Percentiles rank a stretch among this genome's conserved stretches.
phyloP scores from a whole-genome alignment of 805 yeast species.

The Ogataea neopini region DNA sequence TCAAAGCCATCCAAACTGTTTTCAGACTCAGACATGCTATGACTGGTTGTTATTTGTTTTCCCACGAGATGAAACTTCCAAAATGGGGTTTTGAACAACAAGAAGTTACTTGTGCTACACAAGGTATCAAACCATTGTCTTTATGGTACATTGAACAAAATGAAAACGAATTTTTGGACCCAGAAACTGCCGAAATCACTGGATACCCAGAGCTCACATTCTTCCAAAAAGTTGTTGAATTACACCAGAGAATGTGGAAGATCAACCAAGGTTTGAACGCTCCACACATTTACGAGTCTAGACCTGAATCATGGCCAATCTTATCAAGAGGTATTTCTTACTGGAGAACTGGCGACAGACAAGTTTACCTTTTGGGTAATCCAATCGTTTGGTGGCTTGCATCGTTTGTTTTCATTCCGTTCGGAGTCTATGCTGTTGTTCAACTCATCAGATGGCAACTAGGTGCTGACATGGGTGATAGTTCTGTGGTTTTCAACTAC shows the following conservation, averaged over 20 bases:
- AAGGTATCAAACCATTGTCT: slow-evolving; percentile 59
- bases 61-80: slow-evolving; percentile 75
- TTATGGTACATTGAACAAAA: slow-evolving; percentile 78
- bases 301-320: slow-evolving; percentile 75
- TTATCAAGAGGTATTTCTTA: slow-evolving; percentile 78
- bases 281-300: slow-evolving; percentile 70
- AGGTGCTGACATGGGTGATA: slow-evolving; percentile 44
- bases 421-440: slow-evolving; percentile 48
- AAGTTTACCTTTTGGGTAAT: slow-evolving; percentile 74
- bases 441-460: slow-evolving; percentile 64
- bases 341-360: slow-evolving; percentile 59
- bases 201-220: slow-evolving; percentile 56
- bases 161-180: slow-evolving; percentile 46
- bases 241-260: slow-evolving; percentile 76
- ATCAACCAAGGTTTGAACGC: slow-evolving; percentile 68
- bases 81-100: slow-evolving; percentile 84
- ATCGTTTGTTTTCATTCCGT: slow-evolving; percentile 51
- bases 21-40: slow-evolving; percentile 78
- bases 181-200: slow-evolving; percentile 46
- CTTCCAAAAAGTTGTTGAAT: slow-evolving; percentile 61
- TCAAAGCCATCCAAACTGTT: slow-evolving; percentile 67
- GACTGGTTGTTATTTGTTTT: slow-evolving; percentile 75
- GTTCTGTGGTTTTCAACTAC: slow-evolving; percentile 61
- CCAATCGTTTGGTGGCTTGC: slow-evolving; percentile 80
- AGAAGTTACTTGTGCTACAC: slow-evolving; percentile 79